Evolutionary conservation across 306 rosid species (phyloP).

Genomic region (Quercus suber): DNA sequence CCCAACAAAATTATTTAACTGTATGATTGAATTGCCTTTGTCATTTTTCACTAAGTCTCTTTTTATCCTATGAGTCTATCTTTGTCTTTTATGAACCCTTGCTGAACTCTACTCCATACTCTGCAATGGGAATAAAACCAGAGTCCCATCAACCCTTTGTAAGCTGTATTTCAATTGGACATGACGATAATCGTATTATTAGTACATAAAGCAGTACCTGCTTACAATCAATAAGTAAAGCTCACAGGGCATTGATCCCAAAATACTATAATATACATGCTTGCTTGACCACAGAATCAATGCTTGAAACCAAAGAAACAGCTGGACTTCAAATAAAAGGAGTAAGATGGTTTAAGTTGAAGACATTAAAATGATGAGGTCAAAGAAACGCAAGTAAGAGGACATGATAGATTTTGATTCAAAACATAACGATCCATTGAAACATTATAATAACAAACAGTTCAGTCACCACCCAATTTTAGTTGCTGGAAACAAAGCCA

Average conservation of each 20-base stretch:
- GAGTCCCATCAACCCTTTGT: conserved; percentile 55
- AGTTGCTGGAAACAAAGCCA: no score
- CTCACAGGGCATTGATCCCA: neutral
- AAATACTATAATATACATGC: neutral
- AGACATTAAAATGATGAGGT: no score
- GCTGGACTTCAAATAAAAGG: no score
- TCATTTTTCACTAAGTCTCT: no score
- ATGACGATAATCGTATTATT: neutral
- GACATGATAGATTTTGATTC: no score
- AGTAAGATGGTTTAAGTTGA: no score
- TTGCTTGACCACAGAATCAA: neutral
- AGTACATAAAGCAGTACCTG: conserved; percentile 1
- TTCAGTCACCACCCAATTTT: no score
- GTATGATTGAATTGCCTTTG: no score
- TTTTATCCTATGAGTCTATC: conserved; percentile 6
- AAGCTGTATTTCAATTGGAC: conserved; percentile 56
- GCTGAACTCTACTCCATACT: conserved; percentile 72
- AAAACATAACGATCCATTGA: no score
- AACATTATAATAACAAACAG: no score
- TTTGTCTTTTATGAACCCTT: conserved; percentile 42
- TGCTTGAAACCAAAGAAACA: neutral
- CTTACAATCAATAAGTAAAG: neutral
- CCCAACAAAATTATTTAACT: no score
- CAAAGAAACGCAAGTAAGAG: no score
- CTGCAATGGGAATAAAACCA: conserved; percentile 86